Evolutionary conservation across 2,329 filamentous ascomycete genomes (phyloP).

Genomic region (Aspergillus tamarii): DNA sequence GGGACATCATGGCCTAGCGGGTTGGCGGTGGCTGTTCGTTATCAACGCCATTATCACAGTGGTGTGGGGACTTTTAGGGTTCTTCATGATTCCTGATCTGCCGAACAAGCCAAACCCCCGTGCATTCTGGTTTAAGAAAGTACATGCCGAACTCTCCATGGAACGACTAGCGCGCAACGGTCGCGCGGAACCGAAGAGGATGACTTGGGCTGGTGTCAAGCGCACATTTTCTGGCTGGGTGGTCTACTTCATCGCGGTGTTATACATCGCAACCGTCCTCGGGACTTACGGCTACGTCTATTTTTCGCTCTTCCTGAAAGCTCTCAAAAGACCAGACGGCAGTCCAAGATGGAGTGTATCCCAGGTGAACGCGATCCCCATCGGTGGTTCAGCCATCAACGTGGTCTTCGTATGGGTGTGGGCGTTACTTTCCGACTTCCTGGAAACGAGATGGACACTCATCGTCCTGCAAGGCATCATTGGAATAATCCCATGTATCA

Average conservation of each 20-base stretch:
- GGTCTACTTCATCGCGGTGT: background rate
- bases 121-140: slow-evolving; percentile 2
- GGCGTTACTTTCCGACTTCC: background rate
- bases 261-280: background rate
- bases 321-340: background rate
- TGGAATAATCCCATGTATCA: background rate
- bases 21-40: slow-evolving; percentile 44
- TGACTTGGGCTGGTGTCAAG: background rate
- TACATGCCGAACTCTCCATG: slow-evolving; percentile 1
- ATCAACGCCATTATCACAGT: slow-evolving; percentile 44
- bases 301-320: background rate
- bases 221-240: slow-evolving; percentile 5
- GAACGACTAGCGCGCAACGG: background rate
- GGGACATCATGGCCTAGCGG: slow-evolving; percentile 33
- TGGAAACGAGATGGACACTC: background rate
- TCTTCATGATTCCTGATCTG: slow-evolving; percentile 44
- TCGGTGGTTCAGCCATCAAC: slow-evolving; percentile 2
- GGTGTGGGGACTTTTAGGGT: slow-evolving; percentile 38
- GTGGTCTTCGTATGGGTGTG: slow-evolving; percentile 3
- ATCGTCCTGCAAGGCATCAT: background rate
- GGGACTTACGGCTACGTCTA: slow-evolving; percentile 3
- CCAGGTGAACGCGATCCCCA: slow-evolving; percentile 1
- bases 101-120: slow-evolving; percentile 32
- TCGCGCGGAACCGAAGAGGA: background rate
- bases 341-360: background rate